phyloP scores from a whole-genome alignment of 805 yeast species.

The Scheffersomyces lignosus region DNA sequence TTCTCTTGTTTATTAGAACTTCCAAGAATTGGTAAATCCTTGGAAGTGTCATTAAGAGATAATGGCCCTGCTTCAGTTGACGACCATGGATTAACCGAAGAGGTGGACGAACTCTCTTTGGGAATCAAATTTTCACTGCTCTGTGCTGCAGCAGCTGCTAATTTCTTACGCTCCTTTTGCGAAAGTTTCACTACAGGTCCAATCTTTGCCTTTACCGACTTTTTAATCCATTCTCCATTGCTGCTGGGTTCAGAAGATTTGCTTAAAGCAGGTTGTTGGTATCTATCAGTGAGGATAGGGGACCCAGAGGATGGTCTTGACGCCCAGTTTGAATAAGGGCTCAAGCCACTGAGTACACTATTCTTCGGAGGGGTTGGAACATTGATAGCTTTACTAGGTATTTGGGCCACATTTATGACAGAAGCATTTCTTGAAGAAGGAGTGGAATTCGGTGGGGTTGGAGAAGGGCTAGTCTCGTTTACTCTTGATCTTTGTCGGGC shows the following conservation, averaged over 20 bases:
- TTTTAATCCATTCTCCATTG: conserved; percentile 8
- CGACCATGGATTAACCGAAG: conserved; percentile 11
- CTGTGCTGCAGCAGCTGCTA: conserved; percentile 14
- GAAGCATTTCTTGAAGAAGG: conserved; percentile 3
- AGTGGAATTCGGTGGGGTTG: conserved; percentile 7
- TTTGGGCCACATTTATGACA: neutral
- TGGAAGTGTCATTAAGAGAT: neutral
- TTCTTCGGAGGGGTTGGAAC: neutral
- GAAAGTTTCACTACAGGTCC: conserved; percentile 47
- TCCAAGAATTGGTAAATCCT: conserved; percentile 22
- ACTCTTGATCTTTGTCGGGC: conserved; percentile 17
- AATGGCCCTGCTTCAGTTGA: neutral
- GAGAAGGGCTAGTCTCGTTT: conserved; percentile 3
- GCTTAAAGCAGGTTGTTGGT: conserved; percentile 9
- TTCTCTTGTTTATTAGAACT: conserved; percentile 2
- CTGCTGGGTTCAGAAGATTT: neutral
- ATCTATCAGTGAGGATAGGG: conserved; percentile 11
- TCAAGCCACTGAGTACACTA: conserved; percentile 13
- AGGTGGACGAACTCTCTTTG: neutral
- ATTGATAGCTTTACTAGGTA: neutral
- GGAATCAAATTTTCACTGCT: neutral
- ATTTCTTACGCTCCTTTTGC: conserved; percentile 58
- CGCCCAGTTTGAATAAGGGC: conserved; percentile 31
- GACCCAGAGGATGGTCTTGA: conserved; percentile 11
- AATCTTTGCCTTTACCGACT: conserved; percentile 26